phyloP scores from a whole-genome alignment of 1,139 yeast genomes.

The Hanseniaspora sp. region DNA sequence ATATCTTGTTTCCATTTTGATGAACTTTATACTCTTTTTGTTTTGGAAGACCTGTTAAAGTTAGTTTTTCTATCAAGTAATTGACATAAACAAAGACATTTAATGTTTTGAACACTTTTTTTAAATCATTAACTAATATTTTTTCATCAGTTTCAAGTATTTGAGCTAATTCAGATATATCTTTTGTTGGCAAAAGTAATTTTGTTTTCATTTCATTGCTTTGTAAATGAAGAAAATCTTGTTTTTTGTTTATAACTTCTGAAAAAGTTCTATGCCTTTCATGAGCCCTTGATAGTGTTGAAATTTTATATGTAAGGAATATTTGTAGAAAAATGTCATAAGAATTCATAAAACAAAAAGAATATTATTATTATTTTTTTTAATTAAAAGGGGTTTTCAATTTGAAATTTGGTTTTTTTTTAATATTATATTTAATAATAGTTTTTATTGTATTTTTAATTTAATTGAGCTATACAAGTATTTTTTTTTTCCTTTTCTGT shows the following conservation, averaged over 20 bases:
- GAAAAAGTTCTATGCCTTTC: neutral
- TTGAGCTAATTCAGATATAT: neutral
- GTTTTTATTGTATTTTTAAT: too few relatives aligned
- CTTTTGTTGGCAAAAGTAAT: neutral
- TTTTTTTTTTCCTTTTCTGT: too few relatives aligned
- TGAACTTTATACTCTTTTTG: neutral
- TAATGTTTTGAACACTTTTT: neutral
- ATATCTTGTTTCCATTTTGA: neutral
- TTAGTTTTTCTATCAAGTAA: neutral
- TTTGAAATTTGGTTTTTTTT: too few relatives aligned
- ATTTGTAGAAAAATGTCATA: conserved; percentile 1
- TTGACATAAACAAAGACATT: neutral
- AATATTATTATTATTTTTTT: too few relatives aligned
- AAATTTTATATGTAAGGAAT: neutral
- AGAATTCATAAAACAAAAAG: neutral
- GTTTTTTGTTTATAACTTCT: neutral
- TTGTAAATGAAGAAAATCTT: neutral
- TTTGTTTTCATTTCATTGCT: neutral
- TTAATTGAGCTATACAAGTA: too few relatives aligned
- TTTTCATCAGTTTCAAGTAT: neutral
- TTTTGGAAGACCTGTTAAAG: neutral
- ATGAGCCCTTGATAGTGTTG: neutral
- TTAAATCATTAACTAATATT: neutral
- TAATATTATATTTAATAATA: too few relatives aligned
- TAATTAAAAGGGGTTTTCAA: too few relatives aligned